Conservation (phyloP, 148 eudicot species). For the Diospyros kaki region DNA sequence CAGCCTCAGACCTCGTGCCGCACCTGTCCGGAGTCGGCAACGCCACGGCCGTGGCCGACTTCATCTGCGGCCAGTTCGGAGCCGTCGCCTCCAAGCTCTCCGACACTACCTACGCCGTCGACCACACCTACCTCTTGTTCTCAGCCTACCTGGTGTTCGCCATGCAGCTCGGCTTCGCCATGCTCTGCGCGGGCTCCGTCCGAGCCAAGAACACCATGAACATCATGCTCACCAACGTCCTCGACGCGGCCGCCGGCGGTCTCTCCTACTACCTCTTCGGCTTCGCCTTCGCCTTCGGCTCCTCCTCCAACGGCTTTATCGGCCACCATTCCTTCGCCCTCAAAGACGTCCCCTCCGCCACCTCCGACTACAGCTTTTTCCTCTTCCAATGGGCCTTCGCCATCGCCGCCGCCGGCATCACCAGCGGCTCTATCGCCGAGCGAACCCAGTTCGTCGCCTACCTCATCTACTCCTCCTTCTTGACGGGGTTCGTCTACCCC, state of each 20-base stretch:
- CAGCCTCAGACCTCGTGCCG: conserved; percentile 29
- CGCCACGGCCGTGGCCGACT: conserved; percentile 33
- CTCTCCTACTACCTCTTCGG: conserved; percentile 53
- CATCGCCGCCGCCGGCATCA: conserved; percentile 47
- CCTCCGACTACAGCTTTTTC: conserved; percentile 32
- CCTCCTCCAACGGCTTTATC: conserved; percentile 39
- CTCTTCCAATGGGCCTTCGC: conserved; percentile 48
- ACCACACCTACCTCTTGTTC: conserved; percentile 47
- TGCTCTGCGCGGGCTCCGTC: conserved; percentile 61
- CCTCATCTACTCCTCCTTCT: conserved; percentile 37
- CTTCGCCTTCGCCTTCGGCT: conserved; percentile 44
- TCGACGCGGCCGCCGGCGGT: conserved; percentile 53
- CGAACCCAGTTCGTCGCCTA: conserved; percentile 46
- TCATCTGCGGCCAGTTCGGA: conserved; percentile 15
- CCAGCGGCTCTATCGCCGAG: conserved; percentile 46
- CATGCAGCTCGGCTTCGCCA: conserved; percentile 59
- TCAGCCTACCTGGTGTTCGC: conserved; percentile 51
- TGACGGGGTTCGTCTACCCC: conserved; percentile 46
- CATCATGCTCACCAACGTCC: conserved; percentile 58
- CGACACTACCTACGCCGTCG: conserved; percentile 37
- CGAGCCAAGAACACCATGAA: conserved; percentile 58
- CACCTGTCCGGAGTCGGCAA: conserved; percentile 23
- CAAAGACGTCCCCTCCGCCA: conserved; percentile 12
- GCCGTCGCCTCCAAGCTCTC: conserved; percentile 22
- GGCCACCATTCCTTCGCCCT: conserved; percentile 42